Base-by-base conservation (phyloP, 257 asterid species). In the Verbascum thapsus region DNA sequence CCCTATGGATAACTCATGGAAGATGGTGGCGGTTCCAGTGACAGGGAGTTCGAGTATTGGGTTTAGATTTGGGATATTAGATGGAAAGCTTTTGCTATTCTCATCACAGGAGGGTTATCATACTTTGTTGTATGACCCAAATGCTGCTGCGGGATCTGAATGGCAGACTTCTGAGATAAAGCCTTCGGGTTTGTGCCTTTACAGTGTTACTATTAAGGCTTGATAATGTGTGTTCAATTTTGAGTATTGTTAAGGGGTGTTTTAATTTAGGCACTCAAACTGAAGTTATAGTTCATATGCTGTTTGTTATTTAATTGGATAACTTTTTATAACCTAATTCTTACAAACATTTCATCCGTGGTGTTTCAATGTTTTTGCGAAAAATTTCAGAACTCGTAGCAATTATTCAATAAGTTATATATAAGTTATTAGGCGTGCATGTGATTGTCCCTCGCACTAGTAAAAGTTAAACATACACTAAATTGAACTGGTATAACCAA, bases 31-130 rank as follows among this genome's bases (percentile, higher is more conserved):
- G 0, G 70, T 88, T 10, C 96, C 94, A 0, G 76, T 88, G 67
- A 72, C 85, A 0, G 96, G 96, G 43, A 84, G 91, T 68, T 71
- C 81, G 50, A 80, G 83, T 52, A 61, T 81, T 43, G 81, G 91
- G 17, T 91, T 88, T 15, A 75, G 78, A 32, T 88, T 91, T 18
- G 96, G 98, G 2, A 58, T 72, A 7, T 22, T 86, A 69, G 83
- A 84, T 5, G 91, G 84, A 12, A 88, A 91, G 74, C 89, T 91
- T 13, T 51, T 91, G 73, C 76, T 88, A 35, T 84, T 91, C 60
- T 64, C 91, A 0, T 53, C 72, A 8, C 80, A 85, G 67, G 88
- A 73, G 42, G 68, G 79, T 49, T 70, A 71, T 53, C 69, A 49
- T 11, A 88, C 96, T 0, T 64, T 91, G 65, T 12, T 74, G 38